These are phyloP conservation scores for Dothideomycetes sp. DNA, from an alignment of 2,329 filamentous ascomycete species.

Conservation along the genomic window DNA sequence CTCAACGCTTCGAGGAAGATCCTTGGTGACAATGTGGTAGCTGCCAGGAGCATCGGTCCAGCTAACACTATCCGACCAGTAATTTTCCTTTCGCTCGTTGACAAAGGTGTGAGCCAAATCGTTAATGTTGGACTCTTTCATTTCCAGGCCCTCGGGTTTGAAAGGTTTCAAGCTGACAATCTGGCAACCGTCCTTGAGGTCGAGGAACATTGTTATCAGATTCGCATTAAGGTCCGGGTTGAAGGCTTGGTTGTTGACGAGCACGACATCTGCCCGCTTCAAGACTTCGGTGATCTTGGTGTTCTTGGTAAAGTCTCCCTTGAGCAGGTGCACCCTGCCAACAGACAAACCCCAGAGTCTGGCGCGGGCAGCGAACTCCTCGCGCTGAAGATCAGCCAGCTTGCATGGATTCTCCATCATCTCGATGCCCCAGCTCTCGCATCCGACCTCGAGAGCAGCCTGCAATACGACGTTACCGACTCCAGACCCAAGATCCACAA, in stretches of 20 bases:
- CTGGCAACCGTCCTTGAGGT: conserved; percentile 80
- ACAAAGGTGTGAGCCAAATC: conserved; percentile 72
- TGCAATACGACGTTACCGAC: conserved; percentile 94
- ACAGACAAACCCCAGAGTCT: conserved; percentile 78
- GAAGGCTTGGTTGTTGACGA: conserved; percentile 98
- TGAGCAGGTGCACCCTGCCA: conserved; percentile 67
- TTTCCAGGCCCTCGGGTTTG: conserved; percentile 67
- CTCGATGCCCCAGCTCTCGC: conserved; percentile 92
- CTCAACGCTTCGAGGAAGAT: conserved; percentile 23
- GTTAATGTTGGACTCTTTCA: conserved; percentile 62
- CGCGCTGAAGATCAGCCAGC: conserved; percentile 66
- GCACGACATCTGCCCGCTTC: conserved; percentile 80
- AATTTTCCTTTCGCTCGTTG: conserved; percentile 59
- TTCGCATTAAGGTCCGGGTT: conserved; percentile 75
- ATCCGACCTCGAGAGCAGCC: conserved; percentile 84
- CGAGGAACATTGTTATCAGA: conserved; percentile 80
- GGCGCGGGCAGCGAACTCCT: conserved; percentile 76
- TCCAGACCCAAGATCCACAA: conserved; percentile 89
- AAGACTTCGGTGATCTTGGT: conserved; percentile 59
- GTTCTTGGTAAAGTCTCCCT: conserved; percentile 74
- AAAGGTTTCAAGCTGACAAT: conserved; percentile 91
- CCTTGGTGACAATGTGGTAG: conserved; percentile 82
- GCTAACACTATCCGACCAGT: conserved; percentile 63
- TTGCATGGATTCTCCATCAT: conserved; percentile 87
- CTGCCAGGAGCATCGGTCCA: conserved; percentile 79